Percentiles rank a stretch among this genome's conserved stretches.
These are phyloP conservation scores for Cystobasidium slooffiae DNA, from an alignment of 1,284 basidiomycete species.

Conservation along the genomic window DNA sequence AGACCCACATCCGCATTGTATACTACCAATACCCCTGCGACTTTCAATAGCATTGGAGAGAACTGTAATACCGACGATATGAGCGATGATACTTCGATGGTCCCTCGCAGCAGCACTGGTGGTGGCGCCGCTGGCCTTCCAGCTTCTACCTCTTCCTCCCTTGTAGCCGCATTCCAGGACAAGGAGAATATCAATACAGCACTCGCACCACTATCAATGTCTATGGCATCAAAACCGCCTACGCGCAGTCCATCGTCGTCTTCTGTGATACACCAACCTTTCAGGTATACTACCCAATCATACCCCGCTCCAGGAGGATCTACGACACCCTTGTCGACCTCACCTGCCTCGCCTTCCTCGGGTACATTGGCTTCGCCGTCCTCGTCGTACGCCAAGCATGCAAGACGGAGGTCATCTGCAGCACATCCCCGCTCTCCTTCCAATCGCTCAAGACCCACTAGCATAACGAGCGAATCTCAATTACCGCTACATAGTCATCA, in stretches of 20 bases:
- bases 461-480: not conserved
- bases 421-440: constrained; percentile 28
- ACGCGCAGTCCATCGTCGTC: not conserved
- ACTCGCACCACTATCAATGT: not conserved
- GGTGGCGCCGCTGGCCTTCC: not conserved
- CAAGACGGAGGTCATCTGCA: constrained; percentile 22
- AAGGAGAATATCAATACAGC: constrained; percentile 4
- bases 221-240: not conserved
- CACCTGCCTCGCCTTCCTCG: not conserved
- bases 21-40: not conserved
- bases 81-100: not conserved
- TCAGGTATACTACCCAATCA: not conserved
- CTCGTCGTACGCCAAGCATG: not conserved
- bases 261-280: not conserved
- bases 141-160: not conserved
- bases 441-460: constrained; percentile 26
- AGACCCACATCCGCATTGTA: not conserved
- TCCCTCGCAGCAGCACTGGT: no score
- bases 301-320: not conserved
- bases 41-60: not conserved
- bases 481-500: not conserved
- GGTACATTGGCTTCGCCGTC: not conserved
- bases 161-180: not conserved
- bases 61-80: not conserved
- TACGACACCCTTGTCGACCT: constrained; percentile 7